Conservation (phyloP, 2,329 filamentous ascomycete genomes). For the Diaporthe destruens region DNA sequence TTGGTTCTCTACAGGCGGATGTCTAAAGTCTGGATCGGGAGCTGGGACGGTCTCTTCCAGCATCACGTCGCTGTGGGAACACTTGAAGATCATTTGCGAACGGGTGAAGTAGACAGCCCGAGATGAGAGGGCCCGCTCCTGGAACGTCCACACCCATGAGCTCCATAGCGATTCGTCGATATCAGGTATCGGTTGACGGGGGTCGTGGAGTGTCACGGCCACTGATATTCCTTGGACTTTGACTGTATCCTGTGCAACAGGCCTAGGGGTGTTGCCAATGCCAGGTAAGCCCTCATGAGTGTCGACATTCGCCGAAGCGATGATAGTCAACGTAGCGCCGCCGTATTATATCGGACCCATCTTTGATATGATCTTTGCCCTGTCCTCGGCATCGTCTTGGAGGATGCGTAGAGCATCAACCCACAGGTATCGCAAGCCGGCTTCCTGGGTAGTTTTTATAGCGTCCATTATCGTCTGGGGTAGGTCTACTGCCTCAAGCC, state of each 20-base stretch:
- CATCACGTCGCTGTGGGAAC: background rate
- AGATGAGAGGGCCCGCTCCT: constrained; percentile 31
- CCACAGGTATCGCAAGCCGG: constrained; percentile 30
- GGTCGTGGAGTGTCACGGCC: background rate
- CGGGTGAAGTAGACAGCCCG: background rate
- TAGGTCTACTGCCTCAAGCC: background rate
- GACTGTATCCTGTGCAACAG: background rate
- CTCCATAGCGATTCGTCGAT: background rate
- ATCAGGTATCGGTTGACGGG: background rate
- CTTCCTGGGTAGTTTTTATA: background rate
- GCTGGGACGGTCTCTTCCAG: background rate
- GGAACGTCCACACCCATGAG: constrained; percentile 33
- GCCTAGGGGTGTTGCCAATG: background rate
- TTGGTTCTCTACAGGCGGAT: background rate
- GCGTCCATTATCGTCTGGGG: constrained; percentile 4
- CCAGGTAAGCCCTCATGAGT: constrained; percentile 1
- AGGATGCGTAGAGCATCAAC: constrained; percentile 41
- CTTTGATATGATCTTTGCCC: background rate
- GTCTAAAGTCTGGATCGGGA: background rate
- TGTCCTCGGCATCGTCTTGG: constrained; percentile 31
- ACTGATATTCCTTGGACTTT: background rate
- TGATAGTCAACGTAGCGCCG: background rate
- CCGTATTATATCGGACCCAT: constrained; percentile 14
- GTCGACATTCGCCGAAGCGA: background rate
- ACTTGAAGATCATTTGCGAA: constrained; percentile 11